Conservation (phyloP, 1,284 basidiomycete genomes). For the Phellinidium pouzarii region DNA sequence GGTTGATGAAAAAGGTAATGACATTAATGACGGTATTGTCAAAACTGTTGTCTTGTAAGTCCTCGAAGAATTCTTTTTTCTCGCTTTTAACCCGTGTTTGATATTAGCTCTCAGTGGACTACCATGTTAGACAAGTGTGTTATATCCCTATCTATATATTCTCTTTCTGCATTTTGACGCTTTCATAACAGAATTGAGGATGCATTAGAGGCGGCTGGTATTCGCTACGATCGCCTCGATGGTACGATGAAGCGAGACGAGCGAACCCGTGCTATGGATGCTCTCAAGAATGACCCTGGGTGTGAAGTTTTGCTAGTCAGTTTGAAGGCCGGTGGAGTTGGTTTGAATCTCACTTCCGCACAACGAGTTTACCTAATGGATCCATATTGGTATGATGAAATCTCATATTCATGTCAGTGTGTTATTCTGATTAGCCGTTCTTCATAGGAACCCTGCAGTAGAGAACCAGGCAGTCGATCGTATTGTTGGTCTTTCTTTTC, state of each 20-base stretch:
- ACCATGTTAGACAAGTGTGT: slow-evolving; percentile 87
- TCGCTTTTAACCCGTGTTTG: slow-evolving; percentile 8
- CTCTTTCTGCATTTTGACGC: slow-evolving; percentile 19
- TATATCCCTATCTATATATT: slow-evolving; percentile 10
- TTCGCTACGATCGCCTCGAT: slow-evolving; percentile 86
- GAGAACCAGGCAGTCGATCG: slow-evolving; percentile 95
- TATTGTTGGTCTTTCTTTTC: slow-evolving; percentile 47
- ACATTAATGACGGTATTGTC: slow-evolving; percentile 56
- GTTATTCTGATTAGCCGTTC: slow-evolving; percentile 1
- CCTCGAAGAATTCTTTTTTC: slow-evolving; percentile 7
- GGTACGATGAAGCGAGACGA: slow-evolving; percentile 97
- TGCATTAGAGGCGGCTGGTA: slow-evolving; percentile 74
- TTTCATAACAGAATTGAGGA: slow-evolving; percentile 65
- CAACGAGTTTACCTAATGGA: slow-evolving; percentile 92
- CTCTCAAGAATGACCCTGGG: slow-evolving; percentile 75
- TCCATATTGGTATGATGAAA: slow-evolving; percentile 73
- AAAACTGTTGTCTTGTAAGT: slow-evolving; percentile 93
- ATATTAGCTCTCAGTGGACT: slow-evolving; percentile 85
- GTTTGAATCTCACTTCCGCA: slow-evolving; percentile 89
- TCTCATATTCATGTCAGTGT: neutral
- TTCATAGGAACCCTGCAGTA: slow-evolving; percentile 85
- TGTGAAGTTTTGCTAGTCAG: slow-evolving; percentile 94
- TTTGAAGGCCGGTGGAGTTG: slow-evolving; percentile 94
- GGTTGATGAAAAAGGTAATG: slow-evolving; percentile 68
- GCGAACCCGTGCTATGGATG: slow-evolving; percentile 83